Base-by-base conservation (phyloP, 2,329 filamentous ascomycete species). In the Fusarium lyarnte region DNA sequence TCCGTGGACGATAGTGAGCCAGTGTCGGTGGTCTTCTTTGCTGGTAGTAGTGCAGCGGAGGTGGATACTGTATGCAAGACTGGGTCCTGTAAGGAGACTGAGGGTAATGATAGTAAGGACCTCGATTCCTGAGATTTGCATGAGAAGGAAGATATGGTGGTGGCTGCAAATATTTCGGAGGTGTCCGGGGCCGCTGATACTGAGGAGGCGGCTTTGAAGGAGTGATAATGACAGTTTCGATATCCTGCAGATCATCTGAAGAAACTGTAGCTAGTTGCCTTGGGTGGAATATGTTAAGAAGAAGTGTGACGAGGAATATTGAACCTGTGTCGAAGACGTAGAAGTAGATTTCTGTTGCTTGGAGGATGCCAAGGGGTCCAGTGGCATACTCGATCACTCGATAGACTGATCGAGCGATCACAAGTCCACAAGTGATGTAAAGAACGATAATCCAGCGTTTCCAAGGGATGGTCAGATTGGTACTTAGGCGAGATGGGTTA, bases 351-450 rank as follows among this genome's bases (percentile, higher is more conserved):
- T 83, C 82, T 8, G 81, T 78, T 6, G 51, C 52, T 19, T 82
- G 69, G 1, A 82, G 55, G 5, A 78, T 78, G 0, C 80, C 79
- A 5, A 76, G 70, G 2, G 75, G 70, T 2, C 82, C 81, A 19
- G 79, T 74, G 1, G 74, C 76, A 64, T 84, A 86, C 73, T 86
- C 84, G 8, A 83, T 73, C 3, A 83, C 77, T 36, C 84, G 80
- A 49, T 84, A 83, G 0, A 82, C 49, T 1, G 81, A 83, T 25
- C 84, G 77, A 8, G 84, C 65, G 14, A 84, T 76, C 25, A 86
- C 82, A 9, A 83, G 71, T 0, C 74, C 47, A 9, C 78, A 78
- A 2, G 51, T 19, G 0, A 66, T 6, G 21, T 80, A 78, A 8
- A 79, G 54, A 8, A 73, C 41, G 12, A 49, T 42, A 2, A 80